Percentiles rank a stretch among this genome's conserved stretches.
These are phyloP conservation scores for Colletotrichum sp. DNA, from an alignment of 2,329 filamentous ascomycete genomes.

Conservation along the genomic window DNA sequence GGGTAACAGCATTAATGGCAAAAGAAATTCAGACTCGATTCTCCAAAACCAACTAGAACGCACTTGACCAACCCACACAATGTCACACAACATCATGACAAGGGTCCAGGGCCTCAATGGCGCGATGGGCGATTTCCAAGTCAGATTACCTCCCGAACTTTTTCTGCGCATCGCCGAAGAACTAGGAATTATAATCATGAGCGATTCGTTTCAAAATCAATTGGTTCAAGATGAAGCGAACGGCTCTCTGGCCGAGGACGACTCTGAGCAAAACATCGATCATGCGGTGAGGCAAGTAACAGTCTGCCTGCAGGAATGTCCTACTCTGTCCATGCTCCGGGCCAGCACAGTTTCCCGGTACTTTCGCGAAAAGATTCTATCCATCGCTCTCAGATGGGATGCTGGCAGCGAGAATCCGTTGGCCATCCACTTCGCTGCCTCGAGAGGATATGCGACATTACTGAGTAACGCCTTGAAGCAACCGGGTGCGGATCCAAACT, in stretches of 20 bases:
- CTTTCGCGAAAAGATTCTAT: background rate
- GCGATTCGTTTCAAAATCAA: background rate
- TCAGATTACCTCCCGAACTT: background rate
- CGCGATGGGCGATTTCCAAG: background rate
- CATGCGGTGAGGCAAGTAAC: background rate
- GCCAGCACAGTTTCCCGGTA: background rate
- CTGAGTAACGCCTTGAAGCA: background rate
- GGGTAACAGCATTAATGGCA: background rate
- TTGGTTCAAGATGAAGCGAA: background rate
- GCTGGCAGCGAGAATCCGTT: background rate
- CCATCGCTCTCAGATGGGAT: background rate
- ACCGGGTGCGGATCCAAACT: background rate
- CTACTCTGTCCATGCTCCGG: background rate
- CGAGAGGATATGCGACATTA: background rate
- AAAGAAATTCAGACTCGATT: background rate
- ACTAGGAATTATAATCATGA: background rate
- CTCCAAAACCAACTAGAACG: background rate
- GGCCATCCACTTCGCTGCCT: background rate
- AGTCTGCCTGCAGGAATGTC: background rate
- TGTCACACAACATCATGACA: background rate
- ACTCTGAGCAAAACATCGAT: background rate
- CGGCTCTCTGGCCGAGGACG: background rate
- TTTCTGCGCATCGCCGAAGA: background rate
- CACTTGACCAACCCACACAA: background rate
- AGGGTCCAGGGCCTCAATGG: background rate